Evolutionary conservation across 1,139 yeast genomes (phyloP).

Genomic region (Diutina sp.): DNA sequence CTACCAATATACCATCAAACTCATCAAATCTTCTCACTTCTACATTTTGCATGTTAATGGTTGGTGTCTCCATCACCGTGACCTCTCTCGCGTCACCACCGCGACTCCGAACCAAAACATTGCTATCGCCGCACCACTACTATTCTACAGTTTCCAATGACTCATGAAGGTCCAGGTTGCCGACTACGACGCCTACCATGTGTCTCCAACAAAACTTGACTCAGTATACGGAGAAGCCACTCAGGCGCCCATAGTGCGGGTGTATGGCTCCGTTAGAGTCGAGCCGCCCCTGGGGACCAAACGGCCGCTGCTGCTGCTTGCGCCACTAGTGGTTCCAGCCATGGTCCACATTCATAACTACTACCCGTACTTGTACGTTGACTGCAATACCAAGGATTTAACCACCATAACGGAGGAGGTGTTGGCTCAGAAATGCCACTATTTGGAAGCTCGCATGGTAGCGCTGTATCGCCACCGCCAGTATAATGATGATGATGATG

Average conservation of each 20-base stretch:
- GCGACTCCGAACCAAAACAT: too few relatives aligned
- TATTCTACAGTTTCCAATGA: neutral
- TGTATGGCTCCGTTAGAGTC: conserved; percentile 47
- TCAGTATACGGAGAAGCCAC: conserved; percentile 17
- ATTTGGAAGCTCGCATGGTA: conserved; percentile 5
- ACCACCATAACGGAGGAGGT: conserved; percentile 6
- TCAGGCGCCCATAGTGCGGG: conserved; percentile 62
- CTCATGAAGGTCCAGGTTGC: conserved; percentile 29
- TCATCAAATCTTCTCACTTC: too few relatives aligned
- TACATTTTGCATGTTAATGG: too few relatives aligned
- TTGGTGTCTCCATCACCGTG: too few relatives aligned
- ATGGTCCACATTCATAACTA: conserved; percentile 70
- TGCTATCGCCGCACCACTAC: too few relatives aligned
- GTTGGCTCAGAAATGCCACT: neutral
- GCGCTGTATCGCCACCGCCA: conserved; percentile 4
- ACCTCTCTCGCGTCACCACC: too few relatives aligned
- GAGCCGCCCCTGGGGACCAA: conserved; percentile 2
- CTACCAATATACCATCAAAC: too few relatives aligned
- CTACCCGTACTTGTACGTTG: conserved; percentile 69
- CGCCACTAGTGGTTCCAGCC: conserved; percentile 24
- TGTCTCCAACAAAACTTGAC: conserved; percentile 21
- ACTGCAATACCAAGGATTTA: conserved; percentile 15
- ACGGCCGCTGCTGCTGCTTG: conserved; percentile 5
- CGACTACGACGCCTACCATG: conserved; percentile 54
- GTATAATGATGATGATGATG: conserved; percentile 5